phyloP scores from a whole-genome alignment of 208 protist genomes.

The Wallacemonas sp. region DNA sequence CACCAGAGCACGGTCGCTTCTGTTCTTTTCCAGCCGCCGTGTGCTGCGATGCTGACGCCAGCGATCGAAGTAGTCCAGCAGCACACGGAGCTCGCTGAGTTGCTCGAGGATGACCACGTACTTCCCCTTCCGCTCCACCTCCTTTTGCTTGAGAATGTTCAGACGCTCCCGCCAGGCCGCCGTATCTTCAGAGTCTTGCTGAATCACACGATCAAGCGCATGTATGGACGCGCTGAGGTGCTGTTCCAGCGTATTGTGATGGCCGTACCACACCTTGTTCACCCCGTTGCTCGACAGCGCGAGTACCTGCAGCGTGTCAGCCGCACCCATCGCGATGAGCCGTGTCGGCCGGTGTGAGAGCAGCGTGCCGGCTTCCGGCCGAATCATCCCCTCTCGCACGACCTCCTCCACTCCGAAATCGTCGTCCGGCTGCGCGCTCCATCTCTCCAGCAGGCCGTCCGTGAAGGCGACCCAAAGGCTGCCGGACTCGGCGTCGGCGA shows the following conservation, averaged over 20 bases:
- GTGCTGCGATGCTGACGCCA: conserved; percentile 37
- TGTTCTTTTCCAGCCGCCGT: conserved; percentile 18
- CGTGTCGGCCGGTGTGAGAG: conserved; percentile 6
- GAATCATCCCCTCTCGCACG: conserved; percentile 42
- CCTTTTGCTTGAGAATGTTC: conserved; percentile 43
- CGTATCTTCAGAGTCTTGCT: conserved; percentile 67
- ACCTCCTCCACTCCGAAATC: conserved; percentile 86
- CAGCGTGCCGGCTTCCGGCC: neutral
- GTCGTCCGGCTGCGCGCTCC: conserved; percentile 83
- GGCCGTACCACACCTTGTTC: conserved; percentile 88
- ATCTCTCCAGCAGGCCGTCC: conserved; percentile 79
- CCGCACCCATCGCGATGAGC: conserved; percentile 46
- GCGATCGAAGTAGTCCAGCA: conserved; percentile 57
- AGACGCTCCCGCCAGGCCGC: conserved; percentile 67
- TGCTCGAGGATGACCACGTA: conserved; percentile 65
- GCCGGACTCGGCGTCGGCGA: conserved; percentile 47
- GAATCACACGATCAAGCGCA: conserved; percentile 59
- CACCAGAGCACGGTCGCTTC: conserved; percentile 18
- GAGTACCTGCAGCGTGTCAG: conserved; percentile 81
- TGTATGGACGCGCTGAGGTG: conserved; percentile 47
- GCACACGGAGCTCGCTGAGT: conserved; percentile 52
- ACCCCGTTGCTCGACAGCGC: conserved; percentile 83
- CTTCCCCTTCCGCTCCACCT: conserved; percentile 56
- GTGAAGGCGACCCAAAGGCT: conserved; percentile 82
- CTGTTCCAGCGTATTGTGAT: conserved; percentile 75